These are phyloP conservation scores for Oehlia diaphana DNA, from an alignment of 192 early-diverging fungal species.

Conservation along the genomic window DNA sequence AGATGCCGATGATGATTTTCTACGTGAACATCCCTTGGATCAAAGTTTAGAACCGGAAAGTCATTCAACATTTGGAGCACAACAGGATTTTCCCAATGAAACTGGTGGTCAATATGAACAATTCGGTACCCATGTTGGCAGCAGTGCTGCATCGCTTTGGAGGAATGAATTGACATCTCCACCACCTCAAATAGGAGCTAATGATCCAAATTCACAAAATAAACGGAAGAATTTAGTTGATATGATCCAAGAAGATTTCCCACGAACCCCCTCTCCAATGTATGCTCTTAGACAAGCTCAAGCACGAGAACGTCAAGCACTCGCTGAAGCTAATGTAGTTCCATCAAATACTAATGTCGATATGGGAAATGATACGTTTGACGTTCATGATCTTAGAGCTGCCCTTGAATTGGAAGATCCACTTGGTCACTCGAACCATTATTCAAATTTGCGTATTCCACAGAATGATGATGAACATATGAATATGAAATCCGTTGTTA, in stretches of 20 bases:
- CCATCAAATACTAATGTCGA: conserved; percentile 35
- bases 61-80: conserved; percentile 19
- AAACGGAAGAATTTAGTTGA: conserved; percentile 34
- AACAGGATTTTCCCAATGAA: conserved; percentile 24
- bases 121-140: conserved; percentile 11
- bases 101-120: conserved; percentile 14
- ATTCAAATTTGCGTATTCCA: conserved; percentile 33
- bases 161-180: conserved; percentile 26
- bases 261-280: conserved; percentile 55
- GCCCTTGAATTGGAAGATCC: conserved; percentile 45
- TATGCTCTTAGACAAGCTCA: conserved; percentile 47
- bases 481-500: conserved; percentile 58
- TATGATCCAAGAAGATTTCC: conserved; percentile 54
- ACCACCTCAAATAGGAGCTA: conserved; percentile 5
- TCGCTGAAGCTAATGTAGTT: conserved; percentile 37
- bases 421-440: conserved; percentile 29
- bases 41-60: conserved; percentile 29
- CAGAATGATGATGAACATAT: conserved; percentile 54
- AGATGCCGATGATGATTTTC: conserved; percentile 29
- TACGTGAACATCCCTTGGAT: conserved; percentile 27
- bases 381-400: conserved; percentile 37
- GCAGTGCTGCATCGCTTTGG: conserved; percentile 32
- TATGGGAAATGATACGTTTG: conserved; percentile 40
- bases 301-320: conserved; percentile 39
- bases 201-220: conserved; percentile 28